Conservation (phyloP, 169 alveolate species). For the Plasmodium reichenowi region DNA sequence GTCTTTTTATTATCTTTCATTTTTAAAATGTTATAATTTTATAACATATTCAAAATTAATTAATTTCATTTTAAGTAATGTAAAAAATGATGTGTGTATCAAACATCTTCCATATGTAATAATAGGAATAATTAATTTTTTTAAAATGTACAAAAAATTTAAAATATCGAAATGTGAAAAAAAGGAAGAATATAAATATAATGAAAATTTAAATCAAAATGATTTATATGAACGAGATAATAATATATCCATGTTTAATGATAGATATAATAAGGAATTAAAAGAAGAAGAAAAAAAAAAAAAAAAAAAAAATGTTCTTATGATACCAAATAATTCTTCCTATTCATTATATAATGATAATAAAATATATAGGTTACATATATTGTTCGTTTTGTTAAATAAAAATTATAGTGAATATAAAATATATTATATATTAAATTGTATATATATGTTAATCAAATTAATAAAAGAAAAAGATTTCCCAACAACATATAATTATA, state of each 20-base stretch:
- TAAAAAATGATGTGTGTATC: not conserved
- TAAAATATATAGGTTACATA: conserved; percentile 14
- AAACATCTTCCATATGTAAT: conserved; percentile 29
- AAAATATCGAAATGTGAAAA: not conserved
- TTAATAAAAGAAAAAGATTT: conserved; percentile 38
- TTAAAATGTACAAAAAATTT: conserved; percentile 8
- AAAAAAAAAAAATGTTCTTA: not conserved
- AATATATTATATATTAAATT: conserved; percentile 40
- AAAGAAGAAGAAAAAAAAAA: not conserved
- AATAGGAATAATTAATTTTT: conserved; percentile 58
- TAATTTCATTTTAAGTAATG: conserved; percentile 13
- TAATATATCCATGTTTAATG: not conserved
- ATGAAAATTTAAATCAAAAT: not conserved
- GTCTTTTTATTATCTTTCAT: conserved; percentile 63
- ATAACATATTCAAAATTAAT: not conserved
- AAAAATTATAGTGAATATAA: conserved; percentile 20
- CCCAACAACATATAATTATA: not conserved
- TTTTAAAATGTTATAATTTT: conserved; percentile 20
- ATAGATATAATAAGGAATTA: not conserved
- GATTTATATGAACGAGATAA: not conserved
- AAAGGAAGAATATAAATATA: not conserved
- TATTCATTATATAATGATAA: not conserved
- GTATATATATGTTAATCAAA: conserved; percentile 37
- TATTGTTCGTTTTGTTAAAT: conserved; percentile 14
- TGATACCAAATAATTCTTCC: not conserved